These are phyloP conservation scores for Cytospora paraplurivora DNA, from an alignment of 2,329 filamentous ascomycete species.

Conservation along the genomic window DNA sequence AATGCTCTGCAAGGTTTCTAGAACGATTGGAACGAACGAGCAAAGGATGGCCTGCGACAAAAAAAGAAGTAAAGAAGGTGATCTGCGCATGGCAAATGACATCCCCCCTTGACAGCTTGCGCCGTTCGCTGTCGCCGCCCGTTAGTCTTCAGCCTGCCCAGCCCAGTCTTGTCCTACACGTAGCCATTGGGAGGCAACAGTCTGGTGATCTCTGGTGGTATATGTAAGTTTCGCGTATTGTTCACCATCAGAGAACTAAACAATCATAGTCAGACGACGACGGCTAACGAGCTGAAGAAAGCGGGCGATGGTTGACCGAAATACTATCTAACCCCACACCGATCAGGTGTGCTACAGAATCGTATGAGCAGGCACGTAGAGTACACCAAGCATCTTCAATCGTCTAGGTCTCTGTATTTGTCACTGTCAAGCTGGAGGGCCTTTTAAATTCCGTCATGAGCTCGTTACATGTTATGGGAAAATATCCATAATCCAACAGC, in stretches of 20 bases:
- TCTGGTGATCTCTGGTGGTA: too few relatives aligned
- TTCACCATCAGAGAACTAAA: too few relatives aligned
- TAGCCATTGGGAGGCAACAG: too few relatives aligned
- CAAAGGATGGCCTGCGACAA: too few relatives aligned
- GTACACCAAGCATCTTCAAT: neutral
- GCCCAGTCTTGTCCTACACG: too few relatives aligned
- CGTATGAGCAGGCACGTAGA: neutral
- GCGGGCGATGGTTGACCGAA: too few relatives aligned
- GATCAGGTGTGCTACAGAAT: neutral
- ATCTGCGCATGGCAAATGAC: neutral
- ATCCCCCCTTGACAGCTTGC: neutral
- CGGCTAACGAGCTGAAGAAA: too few relatives aligned
- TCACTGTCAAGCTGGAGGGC: slow-evolving; percentile 7
- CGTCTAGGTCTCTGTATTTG: slow-evolving; percentile 13
- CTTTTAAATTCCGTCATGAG: slow-evolving; percentile 23
- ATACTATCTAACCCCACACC: neutral
- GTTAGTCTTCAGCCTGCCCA: too few relatives aligned
- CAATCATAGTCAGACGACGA: too few relatives aligned
- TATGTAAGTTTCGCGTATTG: too few relatives aligned
- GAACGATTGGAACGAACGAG: neutral
- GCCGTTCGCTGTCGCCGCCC: too few relatives aligned
- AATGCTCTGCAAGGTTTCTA: neutral
- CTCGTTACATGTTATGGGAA: slow-evolving; percentile 26
- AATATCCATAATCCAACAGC: slow-evolving; percentile 19
- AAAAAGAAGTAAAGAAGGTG: neutral